Evolutionary conservation across 495 filamentous ascomycete genomes (phyloP), one percentile per base, ranked within the genome.

Genomic region (Xylaria telfairii): DNA sequence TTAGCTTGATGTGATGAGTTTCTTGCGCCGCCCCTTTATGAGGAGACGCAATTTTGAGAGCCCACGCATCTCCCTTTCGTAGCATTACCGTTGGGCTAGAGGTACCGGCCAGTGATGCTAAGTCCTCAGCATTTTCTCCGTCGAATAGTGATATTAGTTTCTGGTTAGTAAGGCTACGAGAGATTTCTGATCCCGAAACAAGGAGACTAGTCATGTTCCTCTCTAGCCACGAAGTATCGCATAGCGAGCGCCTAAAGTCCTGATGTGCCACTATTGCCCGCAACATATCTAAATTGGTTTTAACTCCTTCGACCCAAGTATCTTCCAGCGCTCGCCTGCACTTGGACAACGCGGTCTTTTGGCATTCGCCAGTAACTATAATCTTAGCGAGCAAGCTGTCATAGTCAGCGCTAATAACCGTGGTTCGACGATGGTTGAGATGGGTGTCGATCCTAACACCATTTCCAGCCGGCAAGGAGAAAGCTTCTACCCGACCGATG

Each of bases 331-430:
- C 86, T 34, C 88, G 78, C 44, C 81, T 82, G 4, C 87, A 85
- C 73, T 88, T 90, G 7, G 74, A 63, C 4, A 90, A 81, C 1
- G 80, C 79, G 41, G 83, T 84, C 24, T 84, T 74, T 86, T 87
- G 90, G 13, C 68, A 81, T 8, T 80, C 77, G 21, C 82, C 87
- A 6, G 87, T 88, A 62, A 91, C 80, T 54, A 91, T 87, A n/a
- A 90, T 79, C 70, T 91, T 91, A 13, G 87, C 88, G 0, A 91
- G 72, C 0, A 91, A 77, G 54, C 85, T 88, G 73, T 91, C 89
- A 68, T 88, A 91, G 37, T 89, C 83, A 0, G 87, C 77, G 12
- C 85, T 84, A 4, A 91, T 80, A 7, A 86, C 69, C 15, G 83
- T 73, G 1, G 82, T 63, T 13, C 80, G 80, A 26, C 77, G 76